Base-by-base conservation (phyloP, 306 rosid genomes). In the Macrotyloma uniflorum region DNA sequence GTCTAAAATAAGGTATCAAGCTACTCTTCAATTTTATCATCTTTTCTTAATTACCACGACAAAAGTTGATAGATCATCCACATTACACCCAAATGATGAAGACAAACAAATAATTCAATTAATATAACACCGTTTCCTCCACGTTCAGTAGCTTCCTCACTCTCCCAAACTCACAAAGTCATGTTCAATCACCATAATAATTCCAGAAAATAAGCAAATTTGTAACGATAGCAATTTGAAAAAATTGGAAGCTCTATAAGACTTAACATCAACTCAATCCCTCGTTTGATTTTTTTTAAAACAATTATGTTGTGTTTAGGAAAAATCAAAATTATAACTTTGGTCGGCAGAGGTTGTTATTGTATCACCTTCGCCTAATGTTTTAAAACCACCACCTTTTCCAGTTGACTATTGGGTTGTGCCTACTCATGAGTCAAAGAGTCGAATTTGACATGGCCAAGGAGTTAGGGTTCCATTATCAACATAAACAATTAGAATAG, bases 341-440 rank as follows among this genome's bases (percentile, higher is more conserved):
- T 18, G 67, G 55, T 59, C 55, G 83, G 83, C 83, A 62, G 66
- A 47, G 70, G 73, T 71, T 26, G 78, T 71, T 79, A 79, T 7
- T 62, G 72, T 50, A 79, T 71, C 83, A 79, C 73, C 72, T 79
- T 70, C 6, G 18, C 72, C 38, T 79, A 22, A n/a, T 53, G 23
- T 62, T 62, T 13, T 30, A n/a, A 74, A 54, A n/a, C 15, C 51
- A 16, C 22, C 43, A 23, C 53, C 64, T 59, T 28, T 43, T 33
- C 68, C 67, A 13, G 23, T 8, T 8, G 58, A 67, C 18, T 24
- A 13, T 67, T 40, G 67, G 33, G 24, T 55, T 30, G 61, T 22
- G 67, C 36, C 42, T 49, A 8, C 22, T 51, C 26, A n/a, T 24
- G 58, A 24, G 23, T 66, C 75, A 28, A 6, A 42, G 16, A 53